phyloP scores from a whole-genome alignment of 2,329 filamentous ascomycete genomes.

The Xylariaceae sp. region DNA sequence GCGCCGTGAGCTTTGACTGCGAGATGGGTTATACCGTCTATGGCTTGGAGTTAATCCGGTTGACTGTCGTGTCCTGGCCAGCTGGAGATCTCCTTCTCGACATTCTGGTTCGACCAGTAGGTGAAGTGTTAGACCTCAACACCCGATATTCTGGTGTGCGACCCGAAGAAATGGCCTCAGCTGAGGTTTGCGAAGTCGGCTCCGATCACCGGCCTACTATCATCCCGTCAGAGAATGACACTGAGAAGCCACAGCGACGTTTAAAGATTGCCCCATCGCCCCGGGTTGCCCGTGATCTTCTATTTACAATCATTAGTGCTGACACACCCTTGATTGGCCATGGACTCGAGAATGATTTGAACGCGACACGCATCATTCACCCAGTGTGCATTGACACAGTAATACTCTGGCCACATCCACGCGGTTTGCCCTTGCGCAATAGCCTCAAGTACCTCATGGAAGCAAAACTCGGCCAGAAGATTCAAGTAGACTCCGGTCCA shows the following conservation, averaged over 20 bases:
- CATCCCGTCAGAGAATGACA: slow-evolving; percentile 20
- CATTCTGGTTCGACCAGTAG: slow-evolving; percentile 75
- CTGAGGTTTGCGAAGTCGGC: slow-evolving; percentile 49
- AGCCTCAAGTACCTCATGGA: slow-evolving; percentile 71
- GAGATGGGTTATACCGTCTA: slow-evolving; percentile 95
- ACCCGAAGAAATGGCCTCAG: slow-evolving; percentile 67
- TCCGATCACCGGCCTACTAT: slow-evolving; percentile 27
- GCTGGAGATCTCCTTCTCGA: slow-evolving; percentile 70
- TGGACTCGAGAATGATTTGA: slow-evolving; percentile 92
- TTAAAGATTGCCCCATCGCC: slow-evolving; percentile 75
- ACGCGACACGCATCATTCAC: slow-evolving; percentile 77
- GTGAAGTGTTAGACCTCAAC: slow-evolving; percentile 84
- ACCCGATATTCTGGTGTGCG: slow-evolving; percentile 86
- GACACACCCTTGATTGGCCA: slow-evolving; percentile 84
- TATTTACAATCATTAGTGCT: slow-evolving; percentile 71
- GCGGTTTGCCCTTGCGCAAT: slow-evolving; percentile 70
- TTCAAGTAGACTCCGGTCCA: slow-evolving; percentile 61
- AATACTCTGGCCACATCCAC: slow-evolving; percentile 72
- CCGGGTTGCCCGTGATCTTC: slow-evolving; percentile 64
- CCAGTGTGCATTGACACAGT: slow-evolving; percentile 81
- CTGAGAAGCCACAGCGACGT: slow-evolving; percentile 34
- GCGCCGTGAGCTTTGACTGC: slow-evolving; percentile 83
- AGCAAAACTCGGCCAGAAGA: slow-evolving; percentile 64
- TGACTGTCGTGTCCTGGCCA: slow-evolving; percentile 88
- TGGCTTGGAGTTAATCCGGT: slow-evolving; percentile 81